Evolutionary conservation across 1,139 yeast species (phyloP).

Genomic region (Wickerhamomyces sp.): DNA sequence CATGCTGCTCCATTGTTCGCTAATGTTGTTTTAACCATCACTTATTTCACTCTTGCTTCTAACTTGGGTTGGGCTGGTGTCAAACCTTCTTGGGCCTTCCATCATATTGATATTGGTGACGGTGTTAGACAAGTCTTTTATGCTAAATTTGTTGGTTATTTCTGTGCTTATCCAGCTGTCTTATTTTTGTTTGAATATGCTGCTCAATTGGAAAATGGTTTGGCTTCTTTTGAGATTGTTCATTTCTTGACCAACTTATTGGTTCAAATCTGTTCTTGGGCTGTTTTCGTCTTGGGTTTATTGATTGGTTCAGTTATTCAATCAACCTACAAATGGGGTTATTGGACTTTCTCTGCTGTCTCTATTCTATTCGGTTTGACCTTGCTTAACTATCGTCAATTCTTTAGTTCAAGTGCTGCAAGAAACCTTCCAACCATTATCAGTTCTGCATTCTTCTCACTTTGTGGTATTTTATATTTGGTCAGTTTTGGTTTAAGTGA

Average conservation of each 20-base stretch:
- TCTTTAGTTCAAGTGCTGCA: constrained; percentile 6
- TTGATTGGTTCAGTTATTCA: constrained; percentile 44
- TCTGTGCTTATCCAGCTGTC: constrained; percentile 39
- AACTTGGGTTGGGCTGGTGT: constrained; percentile 60
- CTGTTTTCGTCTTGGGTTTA: constrained; percentile 41
- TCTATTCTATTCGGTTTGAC: constrained; percentile 37
- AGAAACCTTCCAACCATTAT: constrained; percentile 8
- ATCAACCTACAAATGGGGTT: constrained; percentile 54
- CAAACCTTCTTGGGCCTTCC: constrained; percentile 41
- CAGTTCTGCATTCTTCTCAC: constrained; percentile 26
- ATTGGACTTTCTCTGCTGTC: constrained; percentile 36
- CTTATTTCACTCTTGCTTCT: constrained; percentile 63
- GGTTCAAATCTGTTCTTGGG: constrained; percentile 34
- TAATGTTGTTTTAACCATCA: constrained; percentile 41
- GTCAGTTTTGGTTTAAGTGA: constrained; percentile 60
- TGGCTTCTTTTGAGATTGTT: constrained; percentile 17
- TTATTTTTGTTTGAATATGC: constrained; percentile 25
- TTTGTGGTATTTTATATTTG: constrained; percentile 47
- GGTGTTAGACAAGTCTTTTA: constrained; percentile 56
- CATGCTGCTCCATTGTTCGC: constrained; percentile 28
- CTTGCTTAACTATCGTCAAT: constrained; percentile 19
- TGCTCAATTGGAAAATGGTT: constrained; percentile 11
- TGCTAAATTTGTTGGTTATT: constrained; percentile 63
- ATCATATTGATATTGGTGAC: constrained; percentile 38
- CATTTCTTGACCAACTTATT: constrained; percentile 22